A percentile compares a stretch with the other conserved stretches of the same genome.
Evolutionary conservation across 2,329 filamentous ascomycete species (phyloP).

Genomic region (Coniochaeta sp.): DNA sequence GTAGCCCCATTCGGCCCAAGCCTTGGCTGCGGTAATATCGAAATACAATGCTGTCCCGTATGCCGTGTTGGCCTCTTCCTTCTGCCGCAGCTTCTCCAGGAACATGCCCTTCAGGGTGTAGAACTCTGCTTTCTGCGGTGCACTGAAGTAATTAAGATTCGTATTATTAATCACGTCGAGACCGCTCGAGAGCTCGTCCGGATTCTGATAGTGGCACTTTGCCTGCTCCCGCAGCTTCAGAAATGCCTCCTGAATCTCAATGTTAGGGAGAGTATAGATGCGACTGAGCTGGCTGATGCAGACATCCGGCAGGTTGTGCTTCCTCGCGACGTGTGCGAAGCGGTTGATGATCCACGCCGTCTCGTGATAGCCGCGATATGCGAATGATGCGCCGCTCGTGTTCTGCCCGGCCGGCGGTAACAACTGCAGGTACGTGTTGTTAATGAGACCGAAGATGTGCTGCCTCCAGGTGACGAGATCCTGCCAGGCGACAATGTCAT

Average conservation of each 20-base stretch:
- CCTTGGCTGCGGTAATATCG: slow-evolving; percentile 90
- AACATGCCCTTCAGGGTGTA: slow-evolving; percentile 99
- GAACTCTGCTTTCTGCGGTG: slow-evolving; percentile 95
- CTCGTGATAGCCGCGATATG: slow-evolving; percentile 95
- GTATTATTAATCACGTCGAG: slow-evolving; percentile 99
- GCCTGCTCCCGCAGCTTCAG: slow-evolving; percentile 97
- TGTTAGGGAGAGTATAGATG: slow-evolving; percentile 98
- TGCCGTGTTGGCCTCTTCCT: slow-evolving; percentile 84
- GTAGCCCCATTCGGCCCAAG: slow-evolving; percentile 98
- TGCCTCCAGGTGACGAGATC: slow-evolving; percentile 99
- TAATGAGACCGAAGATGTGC: slow-evolving; percentile 97
- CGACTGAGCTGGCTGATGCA: slow-evolving; percentile 95
- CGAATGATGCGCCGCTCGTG: slow-evolving; percentile 84
- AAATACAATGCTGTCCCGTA: slow-evolving; percentile 95
- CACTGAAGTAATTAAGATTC: slow-evolving; percentile 96
- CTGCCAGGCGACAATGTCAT: slow-evolving; percentile 99
- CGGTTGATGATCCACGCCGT: slow-evolving; percentile 99
- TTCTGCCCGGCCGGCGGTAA: slow-evolving; percentile 75
- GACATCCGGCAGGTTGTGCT: slow-evolving; percentile 93
- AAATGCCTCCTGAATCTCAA: slow-evolving; percentile 99
- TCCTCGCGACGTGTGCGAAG: slow-evolving; percentile 94
- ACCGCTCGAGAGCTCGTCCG: slow-evolving; percentile 82
- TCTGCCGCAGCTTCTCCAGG: slow-evolving; percentile 84
- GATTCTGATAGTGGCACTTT: slow-evolving; percentile 97
- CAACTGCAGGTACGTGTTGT: slow-evolving; percentile 82